These are phyloP conservation scores for Diaporthe velutina DNA, from an alignment of 2,329 filamentous ascomycete genomes.

Conservation along the genomic window DNA sequence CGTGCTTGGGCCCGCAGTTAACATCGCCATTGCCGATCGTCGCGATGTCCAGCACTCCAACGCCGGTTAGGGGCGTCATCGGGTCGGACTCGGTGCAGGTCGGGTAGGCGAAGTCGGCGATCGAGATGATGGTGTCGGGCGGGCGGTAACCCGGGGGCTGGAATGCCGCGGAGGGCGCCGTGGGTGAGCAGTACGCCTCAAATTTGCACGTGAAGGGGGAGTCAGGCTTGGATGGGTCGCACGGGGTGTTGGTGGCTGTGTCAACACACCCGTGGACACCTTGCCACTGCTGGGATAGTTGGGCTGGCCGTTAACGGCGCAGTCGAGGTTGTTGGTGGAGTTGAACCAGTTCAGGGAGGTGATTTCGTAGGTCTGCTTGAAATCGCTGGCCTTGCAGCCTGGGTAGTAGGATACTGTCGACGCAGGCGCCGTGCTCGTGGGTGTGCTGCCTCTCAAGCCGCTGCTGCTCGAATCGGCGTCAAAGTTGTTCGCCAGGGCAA, in stretches of 20 bases:
- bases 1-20: neutral
- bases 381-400: neutral
- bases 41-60: neutral
- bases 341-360: slow-evolving; percentile 3
- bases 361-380: neutral
- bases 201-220: neutral
- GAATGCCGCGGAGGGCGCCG: neutral
- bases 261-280: neutral
- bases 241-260: neutral
- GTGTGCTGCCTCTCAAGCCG: neutral
- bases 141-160: neutral
- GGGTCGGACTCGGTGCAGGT: neutral
- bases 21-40: neutral
- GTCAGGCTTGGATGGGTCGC: neutral
- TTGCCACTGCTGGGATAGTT: neutral
- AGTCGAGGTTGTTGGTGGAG: slow-evolving; percentile 2
- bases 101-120: neutral
- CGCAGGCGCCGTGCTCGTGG: neutral
- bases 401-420: neutral
- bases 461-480: neutral
- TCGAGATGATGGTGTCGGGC: neutral
- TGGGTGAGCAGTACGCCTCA: neutral
- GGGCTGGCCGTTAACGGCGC: neutral
- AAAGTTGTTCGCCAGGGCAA: slow-evolving; percentile 15
- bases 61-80: neutral